These are phyloP conservation scores for Yarrowia sp. DNA, from an alignment of 805 yeast species.

Conservation along the genomic window DNA sequence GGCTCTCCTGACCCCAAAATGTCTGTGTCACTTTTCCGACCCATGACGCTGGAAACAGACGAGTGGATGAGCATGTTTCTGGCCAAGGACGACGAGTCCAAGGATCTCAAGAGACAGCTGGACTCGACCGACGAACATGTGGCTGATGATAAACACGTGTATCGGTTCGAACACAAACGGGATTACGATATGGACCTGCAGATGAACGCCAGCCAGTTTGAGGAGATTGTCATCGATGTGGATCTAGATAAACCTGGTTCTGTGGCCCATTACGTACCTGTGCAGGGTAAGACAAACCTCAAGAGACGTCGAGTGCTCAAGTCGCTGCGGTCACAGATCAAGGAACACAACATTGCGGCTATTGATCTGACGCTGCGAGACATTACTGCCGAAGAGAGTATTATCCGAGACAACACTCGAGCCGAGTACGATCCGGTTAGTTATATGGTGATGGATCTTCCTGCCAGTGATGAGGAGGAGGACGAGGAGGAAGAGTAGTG, in stretches of 20 bases:
- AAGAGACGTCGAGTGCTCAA: slow-evolving; percentile 78
- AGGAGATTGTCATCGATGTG: slow-evolving; percentile 68
- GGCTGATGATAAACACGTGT: slow-evolving; percentile 49
- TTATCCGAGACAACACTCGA: slow-evolving; percentile 63
- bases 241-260: slow-evolving; percentile 37
- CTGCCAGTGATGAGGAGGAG: slow-evolving; percentile 42
- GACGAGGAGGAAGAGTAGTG: slow-evolving; percentile 31
- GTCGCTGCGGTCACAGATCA: slow-evolving; percentile 47
- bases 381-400: slow-evolving; percentile 66
- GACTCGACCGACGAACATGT: slow-evolving; percentile 45
- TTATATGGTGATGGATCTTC: slow-evolving; percentile 62
- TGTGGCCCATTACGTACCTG: slow-evolving; percentile 72
- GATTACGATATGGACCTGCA: slow-evolving; percentile 73
- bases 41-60: slow-evolving; percentile 62
- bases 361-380: slow-evolving; percentile 64
- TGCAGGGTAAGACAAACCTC: slow-evolving; percentile 71
- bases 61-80: slow-evolving; percentile 77
- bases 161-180: slow-evolving; percentile 59
- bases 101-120: slow-evolving; percentile 42
- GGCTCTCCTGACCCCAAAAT: slow-evolving; percentile 33
- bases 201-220: slow-evolving; percentile 45
- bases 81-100: slow-evolving; percentile 43
- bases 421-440: slow-evolving; percentile 75
- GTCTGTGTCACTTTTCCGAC: slow-evolving; percentile 59
- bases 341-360: slow-evolving; percentile 56